Evolutionary conservation across 768 basidiomycete genomes (phyloP).

Genomic region (Rickenella mellea): DNA sequence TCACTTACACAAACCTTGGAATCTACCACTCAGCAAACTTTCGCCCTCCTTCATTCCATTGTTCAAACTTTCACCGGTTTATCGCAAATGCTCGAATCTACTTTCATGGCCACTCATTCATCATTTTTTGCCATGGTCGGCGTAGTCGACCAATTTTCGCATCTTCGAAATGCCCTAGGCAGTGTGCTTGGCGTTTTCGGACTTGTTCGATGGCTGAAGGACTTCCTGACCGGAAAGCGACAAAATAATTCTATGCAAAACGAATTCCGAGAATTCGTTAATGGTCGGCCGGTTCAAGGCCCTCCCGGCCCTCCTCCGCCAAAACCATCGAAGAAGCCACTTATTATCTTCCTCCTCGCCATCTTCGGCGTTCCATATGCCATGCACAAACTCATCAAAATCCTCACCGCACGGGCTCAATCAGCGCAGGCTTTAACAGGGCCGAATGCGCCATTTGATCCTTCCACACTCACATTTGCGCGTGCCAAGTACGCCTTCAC

Average conservation of each 20-base stretch:
- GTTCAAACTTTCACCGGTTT: constrained; percentile 93
- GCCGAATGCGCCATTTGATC: constrained; percentile 48
- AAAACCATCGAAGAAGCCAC: constrained; percentile 78
- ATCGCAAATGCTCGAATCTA: constrained; percentile 94
- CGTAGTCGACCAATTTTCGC: constrained; percentile 90
- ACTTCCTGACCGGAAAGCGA: constrained; percentile 40
- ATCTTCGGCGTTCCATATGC: constrained; percentile 89
- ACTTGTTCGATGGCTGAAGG: constrained; percentile 76
- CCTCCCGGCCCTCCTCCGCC: constrained; percentile 31
- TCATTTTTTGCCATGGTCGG: constrained; percentile 95
- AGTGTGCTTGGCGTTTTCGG: constrained; percentile 92
- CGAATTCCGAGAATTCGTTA: constrained; percentile 74
- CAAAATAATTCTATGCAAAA: constrained; percentile 32
- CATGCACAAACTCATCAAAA: constrained; percentile 81
- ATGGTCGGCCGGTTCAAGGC: constrained; percentile 49
- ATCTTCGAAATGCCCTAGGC: constrained; percentile 84
- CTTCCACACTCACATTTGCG: constrained; percentile 74
- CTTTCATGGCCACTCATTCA: constrained; percentile 95
- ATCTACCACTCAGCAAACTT: constrained; percentile 83
- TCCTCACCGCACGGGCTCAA: constrained; percentile 58
- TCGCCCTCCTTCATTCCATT: constrained; percentile 86
- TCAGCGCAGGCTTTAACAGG: constrained; percentile 30
- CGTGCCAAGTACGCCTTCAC: constrained; percentile 74
- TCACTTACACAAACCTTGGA: constrained; percentile 84
- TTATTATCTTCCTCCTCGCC: constrained; percentile 88